Conservation (phyloP, 306 rosid species). For the Casuarina cunninghamiana region DNA sequence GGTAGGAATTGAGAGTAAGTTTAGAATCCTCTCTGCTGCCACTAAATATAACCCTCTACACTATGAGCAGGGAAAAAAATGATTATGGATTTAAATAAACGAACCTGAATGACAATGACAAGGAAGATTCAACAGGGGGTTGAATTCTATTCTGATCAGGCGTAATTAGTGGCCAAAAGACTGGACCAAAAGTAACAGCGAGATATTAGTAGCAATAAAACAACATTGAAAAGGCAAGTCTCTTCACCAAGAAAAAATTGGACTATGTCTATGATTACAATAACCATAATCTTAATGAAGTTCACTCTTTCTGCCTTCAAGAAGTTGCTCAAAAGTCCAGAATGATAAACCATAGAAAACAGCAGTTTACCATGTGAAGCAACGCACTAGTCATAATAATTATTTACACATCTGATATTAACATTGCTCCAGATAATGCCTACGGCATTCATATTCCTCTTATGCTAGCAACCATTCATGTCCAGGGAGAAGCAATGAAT, state of each 20-base stretch:
- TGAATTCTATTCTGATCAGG: constrained; percentile 64
- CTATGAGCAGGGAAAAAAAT: neutral
- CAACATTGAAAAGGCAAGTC: neutral
- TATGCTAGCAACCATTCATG: neutral
- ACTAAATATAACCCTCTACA: neutral
- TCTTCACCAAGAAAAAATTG: neutral
- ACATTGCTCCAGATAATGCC: neutral
- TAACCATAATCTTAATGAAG: neutral
- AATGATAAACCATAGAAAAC: neutral
- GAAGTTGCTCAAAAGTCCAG: neutral
- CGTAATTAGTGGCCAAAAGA: constrained; percentile 66
- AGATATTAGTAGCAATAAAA: constrained; percentile 21
- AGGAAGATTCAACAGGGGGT: constrained; percentile 67
- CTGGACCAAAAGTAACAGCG: constrained; percentile 41
- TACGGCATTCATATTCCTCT: neutral
- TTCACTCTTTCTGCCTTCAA: neutral
- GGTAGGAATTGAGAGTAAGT: neutral
- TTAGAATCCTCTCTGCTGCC: neutral
- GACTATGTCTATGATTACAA: neutral
- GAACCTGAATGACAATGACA: constrained; percentile 76
- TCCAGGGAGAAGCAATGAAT: neutral
- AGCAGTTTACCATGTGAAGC: neutral
- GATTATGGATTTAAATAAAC: neutral
- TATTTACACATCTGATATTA: neutral
- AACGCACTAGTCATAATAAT: neutral